A percentile compares a stretch with the other conserved stretches of the same genome.
These are phyloP conservation scores for Diutina catenulata DNA, from an alignment of 1,139 yeast species.

Conservation along the genomic window DNA sequence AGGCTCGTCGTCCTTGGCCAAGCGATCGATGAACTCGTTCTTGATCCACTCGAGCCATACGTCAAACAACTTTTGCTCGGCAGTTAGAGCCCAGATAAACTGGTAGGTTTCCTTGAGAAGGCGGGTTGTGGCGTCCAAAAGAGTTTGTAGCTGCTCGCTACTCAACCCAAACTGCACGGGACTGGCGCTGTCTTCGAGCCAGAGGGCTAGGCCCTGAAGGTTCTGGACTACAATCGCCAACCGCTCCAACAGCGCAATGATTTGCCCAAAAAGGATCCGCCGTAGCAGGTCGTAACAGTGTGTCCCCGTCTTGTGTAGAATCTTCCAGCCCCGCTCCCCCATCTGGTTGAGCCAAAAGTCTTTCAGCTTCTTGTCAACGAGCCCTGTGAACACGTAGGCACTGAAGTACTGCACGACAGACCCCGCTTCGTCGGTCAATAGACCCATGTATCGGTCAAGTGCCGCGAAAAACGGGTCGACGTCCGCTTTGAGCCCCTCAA, in stretches of 20 bases:
- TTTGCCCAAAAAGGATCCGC: neutral
- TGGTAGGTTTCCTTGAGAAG: neutral
- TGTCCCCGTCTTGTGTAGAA: slow-evolving; percentile 41
- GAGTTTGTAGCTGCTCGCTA: neutral
- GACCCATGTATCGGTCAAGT: slow-evolving; percentile 25
- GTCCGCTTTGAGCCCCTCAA: slow-evolving; percentile 24
- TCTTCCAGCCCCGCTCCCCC: slow-evolving; percentile 58
- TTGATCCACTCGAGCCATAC: slow-evolving; percentile 3
- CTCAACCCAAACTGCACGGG: neutral
- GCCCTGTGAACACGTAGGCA: slow-evolving; percentile 46
- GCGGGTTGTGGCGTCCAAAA: neutral
- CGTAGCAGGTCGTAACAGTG: neutral
- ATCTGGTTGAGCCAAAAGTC: slow-evolving; percentile 39
- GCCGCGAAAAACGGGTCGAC: slow-evolving; percentile 30
- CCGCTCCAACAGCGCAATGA: neutral
- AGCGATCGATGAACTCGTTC: neutral
- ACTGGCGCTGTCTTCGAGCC: neutral
- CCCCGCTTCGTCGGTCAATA: slow-evolving; percentile 7
- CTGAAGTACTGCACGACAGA: slow-evolving; percentile 18
- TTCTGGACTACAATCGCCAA: neutral
- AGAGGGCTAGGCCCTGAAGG: neutral
- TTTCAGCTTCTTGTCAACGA: slow-evolving; percentile 28
- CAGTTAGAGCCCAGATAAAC: neutral
- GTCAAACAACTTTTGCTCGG: neutral
- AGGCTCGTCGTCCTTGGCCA: neutral